Percentiles rank a stretch among this genome's conserved stretches.
phyloP scores from a whole-genome alignment of 208 protist genomes.

The Balamuthia mandrillaris region DNA sequence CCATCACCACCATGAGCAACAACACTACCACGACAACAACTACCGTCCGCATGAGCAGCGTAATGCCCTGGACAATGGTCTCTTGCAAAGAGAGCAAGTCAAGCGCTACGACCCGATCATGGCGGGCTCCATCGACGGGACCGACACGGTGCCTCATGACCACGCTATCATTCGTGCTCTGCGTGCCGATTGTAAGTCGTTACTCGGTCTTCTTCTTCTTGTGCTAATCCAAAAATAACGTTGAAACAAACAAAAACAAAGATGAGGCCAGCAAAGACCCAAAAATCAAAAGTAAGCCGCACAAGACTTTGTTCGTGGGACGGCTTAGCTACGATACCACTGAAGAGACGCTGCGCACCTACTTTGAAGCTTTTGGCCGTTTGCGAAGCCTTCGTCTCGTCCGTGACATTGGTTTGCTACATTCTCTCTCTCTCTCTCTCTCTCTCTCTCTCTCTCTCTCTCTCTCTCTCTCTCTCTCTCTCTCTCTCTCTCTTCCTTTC shows the following conservation, averaged over 20 bases:
- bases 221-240: not conserved
- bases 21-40: too few species aligned
- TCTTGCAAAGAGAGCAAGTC: too few species aligned
- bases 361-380: conserved; percentile 26
- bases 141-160: conserved; percentile 48
- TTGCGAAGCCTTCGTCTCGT: conserved; percentile 20
- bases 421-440: not conserved
- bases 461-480: not conserved
- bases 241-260: not conserved
- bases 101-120: conserved; percentile 39
- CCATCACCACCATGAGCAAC: too few species aligned
- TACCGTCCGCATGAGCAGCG: too few species aligned
- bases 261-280: conserved; percentile 33
- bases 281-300: conserved; percentile 1
- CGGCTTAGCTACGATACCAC: conserved; percentile 8
- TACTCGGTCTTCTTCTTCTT: not conserved
- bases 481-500: not conserved
- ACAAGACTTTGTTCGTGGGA: conserved; percentile 43
- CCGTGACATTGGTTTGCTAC: conserved; percentile 41
- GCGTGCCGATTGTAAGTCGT: conserved; percentile 36
- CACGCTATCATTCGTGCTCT: conserved; percentile 41
- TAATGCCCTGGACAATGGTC: too few species aligned
- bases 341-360: conserved; percentile 21
- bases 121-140: conserved; percentile 53
- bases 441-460: not conserved